Evolutionary conservation across 805 yeast genomes (phyloP).

Genomic region (Wickerhamiella allomyrinae): DNA sequence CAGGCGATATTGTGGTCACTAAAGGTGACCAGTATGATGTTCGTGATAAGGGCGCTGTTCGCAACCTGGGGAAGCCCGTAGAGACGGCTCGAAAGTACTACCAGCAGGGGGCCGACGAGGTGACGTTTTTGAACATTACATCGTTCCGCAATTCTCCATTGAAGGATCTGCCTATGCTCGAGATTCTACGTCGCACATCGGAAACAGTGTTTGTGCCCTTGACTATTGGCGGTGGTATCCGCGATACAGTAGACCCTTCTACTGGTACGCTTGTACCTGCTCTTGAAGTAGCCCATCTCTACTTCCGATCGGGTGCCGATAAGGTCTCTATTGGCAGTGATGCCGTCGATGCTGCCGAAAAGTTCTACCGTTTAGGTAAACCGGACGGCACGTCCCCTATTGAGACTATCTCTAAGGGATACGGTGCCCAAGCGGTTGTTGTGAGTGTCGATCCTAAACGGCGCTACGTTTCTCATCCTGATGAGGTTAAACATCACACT

Average conservation of each 20-base stretch:
- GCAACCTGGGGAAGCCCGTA: slow-evolving; percentile 94
- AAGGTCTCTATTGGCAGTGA: slow-evolving; percentile 97
- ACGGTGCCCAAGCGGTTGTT: slow-evolving; percentile 95
- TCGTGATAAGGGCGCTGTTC: slow-evolving; percentile 66
- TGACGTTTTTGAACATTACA: slow-evolving; percentile 87
- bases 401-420: slow-evolving; percentile 80
- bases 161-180: slow-evolving; percentile 88
- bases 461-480: slow-evolving; percentile 53
- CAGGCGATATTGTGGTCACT: slow-evolving; percentile 92
- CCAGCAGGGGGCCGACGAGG: slow-evolving; percentile 92
- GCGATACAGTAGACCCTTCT: slow-evolving; percentile 76
- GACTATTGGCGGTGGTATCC: slow-evolving; percentile 97
- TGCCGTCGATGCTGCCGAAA: slow-evolving; percentile 85
- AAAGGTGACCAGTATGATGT: slow-evolving; percentile 99
- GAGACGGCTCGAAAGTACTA: slow-evolving; percentile 83
- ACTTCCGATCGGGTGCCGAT: slow-evolving; percentile 95
- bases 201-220: slow-evolving; percentile 89
- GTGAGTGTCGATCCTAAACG: slow-evolving; percentile 97
- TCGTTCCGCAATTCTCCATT: slow-evolving; percentile 91
- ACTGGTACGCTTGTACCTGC: slow-evolving; percentile 65
- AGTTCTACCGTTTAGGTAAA: slow-evolving; percentile 45
- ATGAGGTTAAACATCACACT: slow-evolving; percentile 44
- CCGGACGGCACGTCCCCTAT: slow-evolving; percentile 75
- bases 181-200: slow-evolving; percentile 70
- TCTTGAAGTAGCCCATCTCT: slow-evolving; percentile 75